Evolutionary conservation across 495 filamentous ascomycete genomes (phyloP).

Genomic region (Peziza echinospora): DNA sequence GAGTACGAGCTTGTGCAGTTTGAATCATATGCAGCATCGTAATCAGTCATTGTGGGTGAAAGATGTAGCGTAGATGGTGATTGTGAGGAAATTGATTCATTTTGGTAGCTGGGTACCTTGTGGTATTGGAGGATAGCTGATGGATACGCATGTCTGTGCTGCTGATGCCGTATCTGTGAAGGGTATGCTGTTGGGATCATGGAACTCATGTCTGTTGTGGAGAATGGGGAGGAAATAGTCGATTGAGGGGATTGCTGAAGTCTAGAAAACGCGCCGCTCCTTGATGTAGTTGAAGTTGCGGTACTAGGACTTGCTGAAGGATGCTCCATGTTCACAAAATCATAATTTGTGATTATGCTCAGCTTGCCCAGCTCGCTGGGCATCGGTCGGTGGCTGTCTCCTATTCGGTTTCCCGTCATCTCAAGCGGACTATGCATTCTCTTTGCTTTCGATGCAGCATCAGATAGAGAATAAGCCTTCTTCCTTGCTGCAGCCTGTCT

Average conservation of each 20-base stretch:
- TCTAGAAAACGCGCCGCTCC: background rate
- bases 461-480: constrained; percentile 7
- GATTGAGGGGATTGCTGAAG: constrained; percentile 2
- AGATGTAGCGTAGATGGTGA: constrained; percentile 19
- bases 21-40: constrained; percentile 11
- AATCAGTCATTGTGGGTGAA: constrained; percentile 17
- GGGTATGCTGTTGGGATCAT: constrained; percentile 7
- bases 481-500: constrained; percentile 24
- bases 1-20: constrained; percentile 15
- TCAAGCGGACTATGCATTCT: background rate
- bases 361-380: constrained; percentile 11
- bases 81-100: constrained; percentile 22
- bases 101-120: constrained; percentile 15
- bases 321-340: constrained; percentile 31
- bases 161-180: constrained; percentile 3
- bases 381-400: constrained; percentile 3
- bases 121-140: constrained; percentile 8
- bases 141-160: constrained; percentile 1
- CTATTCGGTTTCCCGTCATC: background rate
- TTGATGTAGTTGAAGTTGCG: background rate
- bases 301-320: constrained; percentile 11
- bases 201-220: too few relatives aligned
- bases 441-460: constrained; percentile 4
- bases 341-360: constrained; percentile 25
- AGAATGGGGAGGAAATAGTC: constrained; percentile 11